Evolutionary conservation across 768 basidiomycete species (phyloP), one percentile per base, ranked within the genome.

Genomic region (Astraeus odoratus): DNA sequence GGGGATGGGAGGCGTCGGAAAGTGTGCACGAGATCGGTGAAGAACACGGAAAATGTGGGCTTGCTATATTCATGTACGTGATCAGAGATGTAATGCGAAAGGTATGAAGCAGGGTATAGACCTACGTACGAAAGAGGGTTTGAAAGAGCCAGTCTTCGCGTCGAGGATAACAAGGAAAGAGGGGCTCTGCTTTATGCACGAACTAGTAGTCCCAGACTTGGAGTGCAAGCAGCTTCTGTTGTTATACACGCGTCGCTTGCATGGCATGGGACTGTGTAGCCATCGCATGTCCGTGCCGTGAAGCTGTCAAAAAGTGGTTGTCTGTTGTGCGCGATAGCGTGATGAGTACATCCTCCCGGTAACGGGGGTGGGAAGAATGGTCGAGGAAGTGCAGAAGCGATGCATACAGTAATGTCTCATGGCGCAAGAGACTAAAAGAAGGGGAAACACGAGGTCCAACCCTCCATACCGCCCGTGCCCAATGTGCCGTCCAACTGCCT

Each of bases 121-220:
- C 38, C 13, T 12, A 23, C n/a, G n/a, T n/a, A n/a, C n/a, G 26
- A 9, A 10, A 20, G 5, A 38, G 10, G 20, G n/a, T n/a, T n/a
- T n/a, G n/a, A 3, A 38, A 4, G 6, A 10, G 18, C 12, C 12
- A 23, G 6, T 3, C 19, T n/a, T n/a, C n/a, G n/a, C n/a, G n/a
- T n/a, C n/a, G n/a, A n/a, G n/a, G n/a, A 18, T 16, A 4, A 10
- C 19, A 19, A 33, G 35, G 20, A 42, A n/a, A n/a, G n/a, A 6
- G 26, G 18, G 9, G 26, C 20, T 33, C 33, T n/a, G 6, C 23
- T 23, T 27, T 36, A n/a, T n/a, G 20, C 15, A 59, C 63, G 68
- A 67, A 81, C 46, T 66, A 74, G 48, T 81, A 80, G 56, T 81
- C 78, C 76, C 77, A 81, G 47, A 76, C 76, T 0, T 77, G 78